Evolutionary conservation across 257 asterid genomes (phyloP), one percentile per base, ranked within the genome.

Genomic region (Solanum pinnatisectum): DNA sequence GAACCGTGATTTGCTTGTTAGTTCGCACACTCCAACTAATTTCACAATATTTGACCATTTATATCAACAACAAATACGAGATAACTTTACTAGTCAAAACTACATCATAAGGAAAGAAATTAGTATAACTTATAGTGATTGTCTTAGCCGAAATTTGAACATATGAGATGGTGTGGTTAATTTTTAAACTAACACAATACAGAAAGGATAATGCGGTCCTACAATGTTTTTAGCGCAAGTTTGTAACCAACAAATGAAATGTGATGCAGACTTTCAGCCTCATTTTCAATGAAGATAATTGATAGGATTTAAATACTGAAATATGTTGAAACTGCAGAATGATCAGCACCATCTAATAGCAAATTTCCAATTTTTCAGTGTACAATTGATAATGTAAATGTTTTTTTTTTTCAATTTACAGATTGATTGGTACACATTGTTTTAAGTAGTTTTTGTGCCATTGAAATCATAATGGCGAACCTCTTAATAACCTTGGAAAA

Each of bases 401-500:
- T 71, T 18, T 30, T 2, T 27, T n/a, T 44, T 23, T n/a, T 8
- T 82, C 70, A 82, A 1, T 16, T 35, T 25, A 85, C 39, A 46
- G 56, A 27, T 32, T 33, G 68, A 68, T 30, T 37, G n/a, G 83
- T 27, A 86, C 88, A 18, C 20, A 25, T 71, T 71, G 14, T 86
- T 72, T 33, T 8, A n/a, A 32, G 71, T 77, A 22, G 33, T 44
- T 68, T 44, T 46, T 35, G 70, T 71, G 46, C 27, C 83, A 22
- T 32, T 27, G 88, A 72, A 49, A 32, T 73, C 23, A 33, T 1
- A 49, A 18, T 8, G 84, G 20, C 35, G 36, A n/a, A n/a, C 91
- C 87, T 89, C 88, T 92, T 87, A 94, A 87, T 95, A 93, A 76
- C 98, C 98, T 2, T 91, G 94, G 90, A 92, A 93, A 33, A 91